phyloP scores from a whole-genome alignment of 148 eudicot species.

The Silene uniflora region DNA sequence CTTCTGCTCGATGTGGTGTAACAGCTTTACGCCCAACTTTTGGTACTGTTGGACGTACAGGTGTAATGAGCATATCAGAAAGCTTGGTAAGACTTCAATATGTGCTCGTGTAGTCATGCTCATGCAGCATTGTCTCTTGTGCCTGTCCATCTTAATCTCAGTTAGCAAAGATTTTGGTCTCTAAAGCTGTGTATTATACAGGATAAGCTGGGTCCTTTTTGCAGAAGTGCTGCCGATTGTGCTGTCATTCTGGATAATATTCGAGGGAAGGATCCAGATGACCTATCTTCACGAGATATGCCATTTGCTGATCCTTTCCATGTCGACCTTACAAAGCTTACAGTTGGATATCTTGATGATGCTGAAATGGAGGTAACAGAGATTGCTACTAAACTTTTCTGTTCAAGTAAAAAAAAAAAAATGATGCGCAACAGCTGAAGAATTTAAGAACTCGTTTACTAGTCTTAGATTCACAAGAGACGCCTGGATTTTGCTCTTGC shows the following conservation, averaged over 20 bases:
- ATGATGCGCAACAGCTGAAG: background rate
- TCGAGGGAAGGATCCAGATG: conserved; percentile 83
- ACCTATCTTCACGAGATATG: conserved; percentile 67
- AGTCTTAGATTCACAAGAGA: background rate
- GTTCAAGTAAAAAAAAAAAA: background rate
- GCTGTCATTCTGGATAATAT: conserved; percentile 60
- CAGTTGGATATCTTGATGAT: conserved; percentile 85
- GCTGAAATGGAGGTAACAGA: conserved; percentile 77
- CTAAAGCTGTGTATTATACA: conserved; percentile 22
- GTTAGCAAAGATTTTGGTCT: background rate
- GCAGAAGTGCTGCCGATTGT: conserved; percentile 86
- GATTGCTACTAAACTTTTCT: background rate
- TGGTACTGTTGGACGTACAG: conserved; percentile 84
- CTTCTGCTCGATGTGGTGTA: conserved; percentile 89
- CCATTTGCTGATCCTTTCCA: conserved; percentile 64
- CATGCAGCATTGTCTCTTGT: background rate
- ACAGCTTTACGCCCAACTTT: conserved; percentile 85
- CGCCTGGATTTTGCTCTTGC: background rate
- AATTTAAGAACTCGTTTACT: background rate
- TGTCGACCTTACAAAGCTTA: conserved; percentile 70
- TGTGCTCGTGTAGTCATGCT: background rate
- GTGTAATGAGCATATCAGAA: conserved; percentile 90
- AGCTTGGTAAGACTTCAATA: conserved; percentile 53
- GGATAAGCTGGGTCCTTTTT: conserved; percentile 94
- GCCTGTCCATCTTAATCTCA: background rate